A percentile compares a stretch with the other conserved stretches of the same genome.
These are phyloP conservation scores for Eucalyptus marginata DNA, from an alignment of 345 rosid genomes.

Conservation along the genomic window DNA sequence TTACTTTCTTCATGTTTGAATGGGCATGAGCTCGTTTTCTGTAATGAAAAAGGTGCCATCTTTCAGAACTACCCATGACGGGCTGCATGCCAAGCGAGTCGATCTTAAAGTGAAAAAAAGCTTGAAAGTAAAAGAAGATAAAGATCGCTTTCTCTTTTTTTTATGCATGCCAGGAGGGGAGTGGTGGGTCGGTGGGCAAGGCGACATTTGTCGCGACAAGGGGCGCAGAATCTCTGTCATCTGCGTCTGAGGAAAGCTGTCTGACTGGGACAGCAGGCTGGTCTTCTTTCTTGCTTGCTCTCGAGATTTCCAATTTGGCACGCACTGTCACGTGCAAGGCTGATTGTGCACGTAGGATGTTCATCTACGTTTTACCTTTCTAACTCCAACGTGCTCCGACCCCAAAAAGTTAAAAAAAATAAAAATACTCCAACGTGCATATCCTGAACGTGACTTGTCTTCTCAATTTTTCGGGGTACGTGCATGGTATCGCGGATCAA, in stretches of 20 bases:
- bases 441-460: neutral
- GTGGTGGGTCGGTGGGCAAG: fast-evolving
- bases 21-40: neutral
- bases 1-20: neutral
- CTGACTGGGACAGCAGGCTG: neutral
- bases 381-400: neutral
- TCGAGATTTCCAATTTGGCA: neutral
- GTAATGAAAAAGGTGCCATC: neutral
- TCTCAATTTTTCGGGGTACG: neutral
- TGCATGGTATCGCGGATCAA: neutral
- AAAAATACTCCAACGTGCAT: neutral
- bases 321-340: neutral
- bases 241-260: neutral
- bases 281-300: neutral
- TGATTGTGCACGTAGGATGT: neutral
- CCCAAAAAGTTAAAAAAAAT: fast-evolving
- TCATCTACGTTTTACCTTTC: neutral
- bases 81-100: neutral
- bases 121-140: neutral
- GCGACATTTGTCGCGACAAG: neutral
- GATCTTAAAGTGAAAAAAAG: neutral
- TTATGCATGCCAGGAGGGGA: neutral
- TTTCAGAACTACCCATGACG: neutral
- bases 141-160: neutral
- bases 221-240: neutral